Conservation (phyloP, 2,329 filamentous ascomycete species). For the Thielaviopsis ethacetica region DNA sequence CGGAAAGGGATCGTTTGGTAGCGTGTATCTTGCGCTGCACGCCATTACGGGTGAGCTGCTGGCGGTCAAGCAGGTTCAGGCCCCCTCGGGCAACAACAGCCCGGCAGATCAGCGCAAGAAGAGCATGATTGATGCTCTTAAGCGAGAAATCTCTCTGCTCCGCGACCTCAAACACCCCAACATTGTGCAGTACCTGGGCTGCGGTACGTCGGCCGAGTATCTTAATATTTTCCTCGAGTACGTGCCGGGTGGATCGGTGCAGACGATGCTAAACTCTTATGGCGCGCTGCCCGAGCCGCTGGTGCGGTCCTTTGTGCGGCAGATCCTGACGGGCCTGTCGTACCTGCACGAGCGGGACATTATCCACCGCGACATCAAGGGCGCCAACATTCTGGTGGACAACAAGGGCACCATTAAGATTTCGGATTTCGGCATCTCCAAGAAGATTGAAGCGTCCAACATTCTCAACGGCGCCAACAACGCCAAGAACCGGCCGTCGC, state of each 20-base stretch:
- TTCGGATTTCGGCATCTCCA: slow-evolving; percentile 96
- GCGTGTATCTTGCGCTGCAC: slow-evolving; percentile 86
- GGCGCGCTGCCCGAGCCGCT: slow-evolving; percentile 85
- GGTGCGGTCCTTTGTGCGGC: slow-evolving; percentile 89
- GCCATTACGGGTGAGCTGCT: slow-evolving; percentile 93
- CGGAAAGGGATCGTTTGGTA: slow-evolving; percentile 90
- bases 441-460: slow-evolving; percentile 87
- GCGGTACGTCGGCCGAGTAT: slow-evolving; percentile 75
- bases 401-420: slow-evolving; percentile 99
- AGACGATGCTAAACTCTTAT: slow-evolving; percentile 97
- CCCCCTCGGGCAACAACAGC: slow-evolving; percentile 63
- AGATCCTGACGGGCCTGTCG: slow-evolving; percentile 81
- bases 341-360: slow-evolving; percentile 92
- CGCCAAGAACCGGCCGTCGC: slow-evolving; percentile 55
- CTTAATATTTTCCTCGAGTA: slow-evolving; percentile 99
- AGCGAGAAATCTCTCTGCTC: slow-evolving; percentile 87
- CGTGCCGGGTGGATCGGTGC: slow-evolving; percentile 90
- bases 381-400: slow-evolving; percentile 94
- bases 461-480: slow-evolving; percentile 55
- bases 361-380: slow-evolving; percentile 97
- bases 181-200: slow-evolving; percentile 95
- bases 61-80: slow-evolving; percentile 95
- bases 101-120: slow-evolving; percentile 84
- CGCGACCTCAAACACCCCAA: slow-evolving; percentile 91
- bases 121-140: slow-evolving; percentile 93